A percentile compares a stretch with the other conserved stretches of the same genome.
phyloP scores from a whole-genome alignment of 2,329 filamentous ascomycete genomes.

The Periconia sp. region DNA sequence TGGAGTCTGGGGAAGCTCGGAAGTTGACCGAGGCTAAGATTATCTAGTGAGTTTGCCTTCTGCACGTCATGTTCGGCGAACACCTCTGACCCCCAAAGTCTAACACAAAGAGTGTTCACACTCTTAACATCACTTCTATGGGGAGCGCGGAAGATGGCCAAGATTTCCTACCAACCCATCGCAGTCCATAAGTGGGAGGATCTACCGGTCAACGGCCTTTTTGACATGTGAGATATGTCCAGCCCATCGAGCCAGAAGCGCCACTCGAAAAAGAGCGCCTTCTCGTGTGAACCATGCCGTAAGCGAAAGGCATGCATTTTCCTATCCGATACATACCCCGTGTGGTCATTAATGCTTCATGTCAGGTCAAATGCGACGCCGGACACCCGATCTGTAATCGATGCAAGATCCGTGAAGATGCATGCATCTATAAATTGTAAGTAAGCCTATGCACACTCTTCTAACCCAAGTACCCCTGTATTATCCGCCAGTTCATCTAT shows the following conservation, averaged over 20 bases:
- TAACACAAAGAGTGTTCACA: not conserved
- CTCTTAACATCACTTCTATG: too few relatives aligned
- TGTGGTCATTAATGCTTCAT: not conserved
- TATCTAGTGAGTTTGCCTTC: not conserved
- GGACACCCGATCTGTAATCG: conserved; percentile 13
- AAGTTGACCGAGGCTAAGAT: conserved; percentile 4
- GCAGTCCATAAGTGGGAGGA: not conserved
- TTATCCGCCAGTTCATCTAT: too few relatives aligned
- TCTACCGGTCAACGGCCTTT: too few relatives aligned
- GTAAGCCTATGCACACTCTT: not conserved
- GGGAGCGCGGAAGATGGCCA: conserved; percentile 1
- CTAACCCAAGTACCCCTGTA: not conserved
- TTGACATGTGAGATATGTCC: conserved; percentile 5
- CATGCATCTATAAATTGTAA: conserved; percentile 17
- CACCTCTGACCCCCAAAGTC: too few relatives aligned
- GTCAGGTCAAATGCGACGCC: conserved; percentile 17
- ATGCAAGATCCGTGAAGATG: conserved; percentile 8
- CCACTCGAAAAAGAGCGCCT: conserved; percentile 16
- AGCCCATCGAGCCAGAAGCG: conserved; percentile 4
- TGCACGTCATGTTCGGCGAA: too few relatives aligned
- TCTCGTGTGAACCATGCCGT: conserved; percentile 18
- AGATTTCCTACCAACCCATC: not conserved
- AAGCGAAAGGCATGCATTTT: conserved; percentile 11
- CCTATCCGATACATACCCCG: not conserved
- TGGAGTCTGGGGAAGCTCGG: conserved; percentile 1